Evolutionary conservation across 2,329 filamentous ascomycete genomes (phyloP), one percentile per base, ranked within the genome.

Genomic region (Orbilia blumenaviensis): DNA sequence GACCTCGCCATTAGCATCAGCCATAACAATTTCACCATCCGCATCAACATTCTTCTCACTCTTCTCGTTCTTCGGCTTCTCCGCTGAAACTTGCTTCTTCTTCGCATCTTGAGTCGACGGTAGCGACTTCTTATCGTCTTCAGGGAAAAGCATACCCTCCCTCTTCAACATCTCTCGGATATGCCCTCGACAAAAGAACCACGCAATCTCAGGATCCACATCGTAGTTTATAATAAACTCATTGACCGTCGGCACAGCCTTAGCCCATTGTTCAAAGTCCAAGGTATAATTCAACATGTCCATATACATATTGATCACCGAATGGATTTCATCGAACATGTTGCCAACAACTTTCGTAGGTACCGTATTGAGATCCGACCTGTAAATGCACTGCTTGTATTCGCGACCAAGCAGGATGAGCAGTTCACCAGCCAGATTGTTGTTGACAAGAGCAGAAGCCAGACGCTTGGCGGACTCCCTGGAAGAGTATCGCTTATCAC

Each of bases 371-470:
- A 93, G 89, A 5, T 91, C 87, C 0, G 90, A 84, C 42, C 89
- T 89, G 83, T 91, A 96, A 23, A 95, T 88, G 77, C 93, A 95
- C n/a, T 91, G 89, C 81, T 96, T 90, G 52, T 93, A 89, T 82
- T 97, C 93, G 81, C 97, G 94, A 0, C 94, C 92, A 79, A 99
- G 90, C 48, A 93, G 91, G 79, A 98, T 88, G n/a, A 99, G 87
- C 1, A 98, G 86, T 74, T 92, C 91, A 0, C 92, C 91, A 23
- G 92, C 92, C 60, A 98, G 87, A 58, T 89, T 89, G 0, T 91
- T 91, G 21, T 94, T 90, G 2, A 90, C 89, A 38, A 99, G 85
- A 10, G 92, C 90, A 80, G 89, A 90, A 82, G 96, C 89, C 1
- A 99, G 86, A 23, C 94, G 89, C 80, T 90, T 90, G 0, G 93